Conservation (phyloP, 208 protist genomes). For the Acanthamoeba comandoni region DNA sequence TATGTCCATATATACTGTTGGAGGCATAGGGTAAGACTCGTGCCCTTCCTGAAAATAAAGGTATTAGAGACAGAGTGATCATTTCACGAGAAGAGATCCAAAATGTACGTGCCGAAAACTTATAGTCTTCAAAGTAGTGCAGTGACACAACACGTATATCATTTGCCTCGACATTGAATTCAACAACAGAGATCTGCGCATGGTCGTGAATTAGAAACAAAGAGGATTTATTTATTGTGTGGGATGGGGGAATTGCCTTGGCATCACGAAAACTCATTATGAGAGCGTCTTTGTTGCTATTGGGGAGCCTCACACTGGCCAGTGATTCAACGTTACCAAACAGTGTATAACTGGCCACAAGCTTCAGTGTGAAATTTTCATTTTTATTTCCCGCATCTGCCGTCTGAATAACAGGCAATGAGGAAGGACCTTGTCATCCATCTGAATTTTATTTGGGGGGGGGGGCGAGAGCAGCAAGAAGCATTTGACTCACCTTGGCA, state of each 20-base stretch:
- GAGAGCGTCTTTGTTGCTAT: constrained; percentile 48
- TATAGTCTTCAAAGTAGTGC: constrained; percentile 64
- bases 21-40: too few relatives aligned
- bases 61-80: too few relatives aligned
- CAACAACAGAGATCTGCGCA: constrained; percentile 38
- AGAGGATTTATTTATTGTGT: not conserved
- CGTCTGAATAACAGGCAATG: not conserved
- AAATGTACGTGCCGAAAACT: not conserved
- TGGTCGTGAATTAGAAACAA: not conserved
- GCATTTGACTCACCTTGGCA: too few relatives aligned
- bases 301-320: constrained; percentile 34
- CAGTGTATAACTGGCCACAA: constrained; percentile 16
- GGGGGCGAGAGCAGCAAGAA: not conserved
- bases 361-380: not conserved
- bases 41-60: too few relatives aligned
- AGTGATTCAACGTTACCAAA: constrained; percentile 71
- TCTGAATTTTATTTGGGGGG: not conserved
- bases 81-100: too few relatives aligned
- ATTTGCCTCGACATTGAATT: constrained; percentile 13
- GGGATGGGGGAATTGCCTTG: constrained; percentile 8
- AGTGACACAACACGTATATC: constrained; percentile 31
- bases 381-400: constrained; percentile 1
- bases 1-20: too few relatives aligned
- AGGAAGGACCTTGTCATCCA: not conserved
- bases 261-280: constrained; percentile 70